Conservation (phyloP, 306 rosid species). For the Quercus wislizeni region DNA sequence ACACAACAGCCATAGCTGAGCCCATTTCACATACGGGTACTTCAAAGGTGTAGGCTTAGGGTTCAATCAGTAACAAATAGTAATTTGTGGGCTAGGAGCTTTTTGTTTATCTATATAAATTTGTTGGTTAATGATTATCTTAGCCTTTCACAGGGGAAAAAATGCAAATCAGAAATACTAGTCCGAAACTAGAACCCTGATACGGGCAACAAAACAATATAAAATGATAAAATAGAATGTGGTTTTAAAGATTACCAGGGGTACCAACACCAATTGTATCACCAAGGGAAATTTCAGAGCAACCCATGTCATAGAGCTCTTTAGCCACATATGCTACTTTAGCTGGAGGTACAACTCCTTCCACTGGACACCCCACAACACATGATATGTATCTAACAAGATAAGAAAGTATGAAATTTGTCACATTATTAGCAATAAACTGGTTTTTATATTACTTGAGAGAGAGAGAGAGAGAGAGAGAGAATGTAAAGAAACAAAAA, state of each 20-base stretch:
- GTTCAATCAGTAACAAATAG: too few species aligned
- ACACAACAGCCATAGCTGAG: conserved; percentile 6
- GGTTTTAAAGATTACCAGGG: conserved; percentile 61
- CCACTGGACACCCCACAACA: conserved; percentile 91
- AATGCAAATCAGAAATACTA: not conserved
- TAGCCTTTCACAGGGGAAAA: not conserved
- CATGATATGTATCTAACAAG: conserved; percentile 76
- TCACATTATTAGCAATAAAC: conserved; percentile 7
- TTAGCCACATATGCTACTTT: conserved; percentile 82
- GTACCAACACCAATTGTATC: conserved; percentile 98
- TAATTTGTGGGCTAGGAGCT: too few species aligned
- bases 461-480: not conserved
- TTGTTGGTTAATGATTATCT: too few species aligned
- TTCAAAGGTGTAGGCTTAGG: too few species aligned
- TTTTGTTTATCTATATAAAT: too few species aligned
- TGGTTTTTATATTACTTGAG: not conserved
- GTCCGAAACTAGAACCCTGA: conserved; percentile 2
- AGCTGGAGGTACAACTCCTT: conserved; percentile 73
- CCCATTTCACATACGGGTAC: not conserved
- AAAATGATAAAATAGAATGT: conserved; percentile 1
- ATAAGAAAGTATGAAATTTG: conserved; percentile 4
- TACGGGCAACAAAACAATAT: not conserved
- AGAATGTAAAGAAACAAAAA: not conserved
- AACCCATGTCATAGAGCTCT: conserved; percentile 78
- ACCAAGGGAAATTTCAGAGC: conserved; percentile 90